A percentile compares a stretch with the other conserved stretches of the same genome.
These are phyloP conservation scores for Rhodotorula sp. DNA, from an alignment of 1,284 basidiomycete species.

Conservation along the genomic window DNA sequence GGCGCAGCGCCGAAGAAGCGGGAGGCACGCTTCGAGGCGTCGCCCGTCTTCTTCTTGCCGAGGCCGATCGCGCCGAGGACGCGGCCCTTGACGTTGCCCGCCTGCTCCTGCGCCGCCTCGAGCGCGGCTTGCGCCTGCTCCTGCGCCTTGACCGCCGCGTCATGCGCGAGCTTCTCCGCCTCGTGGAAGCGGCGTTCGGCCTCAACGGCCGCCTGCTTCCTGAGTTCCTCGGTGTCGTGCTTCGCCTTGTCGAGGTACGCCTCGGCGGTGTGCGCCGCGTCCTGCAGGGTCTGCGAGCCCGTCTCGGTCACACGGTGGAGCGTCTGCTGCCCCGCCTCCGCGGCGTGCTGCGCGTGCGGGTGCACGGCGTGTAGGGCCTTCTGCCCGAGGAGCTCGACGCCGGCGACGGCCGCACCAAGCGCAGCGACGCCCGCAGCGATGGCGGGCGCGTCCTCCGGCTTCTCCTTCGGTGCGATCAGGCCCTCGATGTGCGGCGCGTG, in stretches of 20 bases:
- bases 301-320: constrained; percentile 4
- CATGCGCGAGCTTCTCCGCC: constrained; percentile 20
- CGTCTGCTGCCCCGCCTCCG: constrained; percentile 3
- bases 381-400: constrained; percentile 23
- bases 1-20: neutral
- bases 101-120: constrained; percentile 7
- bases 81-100: neutral
- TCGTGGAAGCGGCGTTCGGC: constrained; percentile 1
- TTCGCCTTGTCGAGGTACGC: neutral
- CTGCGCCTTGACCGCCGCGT: neutral
- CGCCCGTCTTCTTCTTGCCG: constrained; percentile 6
- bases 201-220: neutral
- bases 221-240: neutral
- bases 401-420: constrained; percentile 25
- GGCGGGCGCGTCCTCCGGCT: constrained; percentile 24
- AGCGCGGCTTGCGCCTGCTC: constrained; percentile 7
- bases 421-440: constrained; percentile 21
- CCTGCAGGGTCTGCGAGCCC: constrained; percentile 14
- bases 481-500: constrained; percentile 12
- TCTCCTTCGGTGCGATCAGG: constrained; percentile 27
- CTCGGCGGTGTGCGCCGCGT: constrained; percentile 6
- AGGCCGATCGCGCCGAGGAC: neutral
- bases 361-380: constrained; percentile 12
- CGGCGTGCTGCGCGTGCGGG: constrained; percentile 20
- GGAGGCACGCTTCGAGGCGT: constrained; percentile 2